These are phyloP conservation scores for Stereocaulon alpinum DNA, from an alignment of 495 filamentous ascomycete genomes.

Conservation along the genomic window DNA sequence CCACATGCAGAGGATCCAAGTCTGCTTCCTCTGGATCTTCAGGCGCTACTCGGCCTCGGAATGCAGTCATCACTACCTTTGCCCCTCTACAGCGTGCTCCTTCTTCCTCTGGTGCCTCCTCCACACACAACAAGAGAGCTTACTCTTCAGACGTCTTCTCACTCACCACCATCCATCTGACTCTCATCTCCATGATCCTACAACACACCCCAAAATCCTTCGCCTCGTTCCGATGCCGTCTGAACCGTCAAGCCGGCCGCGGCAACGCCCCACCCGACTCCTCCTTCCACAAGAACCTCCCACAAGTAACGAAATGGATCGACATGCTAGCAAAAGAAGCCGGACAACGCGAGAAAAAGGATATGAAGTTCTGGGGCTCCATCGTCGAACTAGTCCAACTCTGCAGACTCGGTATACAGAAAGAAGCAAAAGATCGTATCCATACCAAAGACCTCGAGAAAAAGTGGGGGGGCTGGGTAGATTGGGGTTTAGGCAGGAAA, in stretches of 20 bases:
- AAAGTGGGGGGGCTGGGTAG: constrained; percentile 18
- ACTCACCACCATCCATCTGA: constrained; percentile 58
- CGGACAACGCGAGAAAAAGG: constrained; percentile 48
- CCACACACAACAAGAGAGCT: constrained; percentile 19
- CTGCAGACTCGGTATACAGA: constrained; percentile 16
- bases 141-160: constrained; percentile 60
- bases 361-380: constrained; percentile 26
- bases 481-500: constrained; percentile 13
- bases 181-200: constrained; percentile 59
- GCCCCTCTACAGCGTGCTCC: constrained; percentile 15
- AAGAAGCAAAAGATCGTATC: constrained; percentile 18
- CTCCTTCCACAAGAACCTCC: constrained; percentile 74
- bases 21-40: constrained; percentile 21
- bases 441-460: constrained; percentile 16
- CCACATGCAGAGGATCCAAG: constrained; percentile 9
- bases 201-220: constrained; percentile 65
- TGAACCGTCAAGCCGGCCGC: constrained; percentile 56
- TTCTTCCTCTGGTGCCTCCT: constrained; percentile 23
- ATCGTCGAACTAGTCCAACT: constrained; percentile 18
- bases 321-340: constrained; percentile 55
- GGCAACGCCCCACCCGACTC: constrained; percentile 63
- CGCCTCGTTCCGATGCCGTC: constrained; percentile 57
- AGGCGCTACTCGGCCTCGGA: constrained; percentile 16
- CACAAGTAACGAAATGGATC: constrained; percentile 73
- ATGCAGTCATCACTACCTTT: constrained; percentile 25